Base-by-base conservation (phyloP, 495 filamentous ascomycete species). In the Lasiosphaeria ovina region DNA sequence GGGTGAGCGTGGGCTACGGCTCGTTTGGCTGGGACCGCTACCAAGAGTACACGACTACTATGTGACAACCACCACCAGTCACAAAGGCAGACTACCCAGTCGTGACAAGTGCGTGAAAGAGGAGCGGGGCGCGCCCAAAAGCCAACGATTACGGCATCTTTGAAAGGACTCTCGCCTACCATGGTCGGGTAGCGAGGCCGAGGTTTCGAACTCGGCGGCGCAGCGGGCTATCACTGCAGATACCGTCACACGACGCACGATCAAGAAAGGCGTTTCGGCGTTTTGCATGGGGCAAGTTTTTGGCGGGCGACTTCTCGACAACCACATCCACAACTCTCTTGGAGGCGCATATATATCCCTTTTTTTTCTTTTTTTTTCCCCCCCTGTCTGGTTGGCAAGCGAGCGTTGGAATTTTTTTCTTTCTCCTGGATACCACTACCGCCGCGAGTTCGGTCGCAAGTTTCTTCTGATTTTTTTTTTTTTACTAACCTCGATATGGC, bases 1-100 rank as follows among this genome's bases (percentile, higher is more conserved):
- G 91, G 68, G 84, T 85, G 58, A 85, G 86, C 73, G 73, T 81
- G 61, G 89, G 89, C 14, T 92, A 89, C 74, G 86, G 85, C 66
- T 80, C 83, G 54, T 91, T 91, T 71, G 88, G 83, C 60, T 97
- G 94, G 92, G 87, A 87, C 66, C 77, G 81, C 58, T 86, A 82
- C 65, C 81, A 84, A 61, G 84, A 87, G 59, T 86, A 83, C 68
- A 75, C 82, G 54, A 79, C 83, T 53, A 83, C 79, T 48, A 86
- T 86, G 80, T 87, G 83, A 85, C 84, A 84, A 83, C 63, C 80
- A 83, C 62, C 70, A 61, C 60, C 73, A 52, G 63, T 70, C 68
- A 65, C 71, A 65, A 67, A 62, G 63, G 67, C 70, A 62, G 62
- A 64, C 63, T 69, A 71, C 60, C 74, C 76, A 57, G 70, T 70